Conservation (phyloP, 1,139 yeast species). For the Yamadazyma spencermartinsiae region DNA sequence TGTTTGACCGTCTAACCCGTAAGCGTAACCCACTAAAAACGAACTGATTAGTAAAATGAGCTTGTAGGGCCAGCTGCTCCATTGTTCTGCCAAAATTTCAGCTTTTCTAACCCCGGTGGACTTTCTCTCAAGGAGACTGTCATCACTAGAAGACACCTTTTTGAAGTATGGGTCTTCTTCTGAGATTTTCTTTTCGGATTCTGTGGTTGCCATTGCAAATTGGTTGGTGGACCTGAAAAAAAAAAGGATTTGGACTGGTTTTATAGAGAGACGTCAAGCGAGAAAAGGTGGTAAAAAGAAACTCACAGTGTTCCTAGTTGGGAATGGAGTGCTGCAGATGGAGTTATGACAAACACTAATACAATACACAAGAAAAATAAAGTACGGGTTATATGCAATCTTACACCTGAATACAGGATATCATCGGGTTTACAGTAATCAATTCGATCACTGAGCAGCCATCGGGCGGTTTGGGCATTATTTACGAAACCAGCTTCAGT, state of each 20-base stretch:
- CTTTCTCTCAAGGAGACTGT: slow-evolving; percentile 13
- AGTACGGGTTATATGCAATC: neutral
- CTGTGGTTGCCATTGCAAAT: neutral
- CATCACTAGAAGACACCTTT: neutral
- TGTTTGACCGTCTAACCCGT: slow-evolving; percentile 23
- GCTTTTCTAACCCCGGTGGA: slow-evolving; percentile 35
- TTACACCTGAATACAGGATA: no score
- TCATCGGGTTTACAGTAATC: no score
- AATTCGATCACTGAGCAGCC: no score
- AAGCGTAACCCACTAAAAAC: slow-evolving; percentile 31
- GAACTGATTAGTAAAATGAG: slow-evolving; percentile 21
- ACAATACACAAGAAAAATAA: neutral
- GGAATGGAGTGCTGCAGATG: neutral
- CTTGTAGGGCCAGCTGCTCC: slow-evolving; percentile 22
- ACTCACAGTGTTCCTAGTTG: neutral
- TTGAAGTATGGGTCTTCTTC: slow-evolving; percentile 6
- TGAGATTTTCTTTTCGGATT: slow-evolving; percentile 4
- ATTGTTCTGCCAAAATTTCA: slow-evolving; percentile 33
- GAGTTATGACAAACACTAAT: no score
- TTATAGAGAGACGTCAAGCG: neutral
- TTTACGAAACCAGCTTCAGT: no score
- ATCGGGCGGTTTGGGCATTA: no score
- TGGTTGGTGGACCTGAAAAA: no score
- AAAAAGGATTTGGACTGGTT: no score
- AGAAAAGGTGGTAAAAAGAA: neutral